Percentiles rank a stretch among this genome's conserved stretches.
These are phyloP conservation scores for Cryptosporidium muris DNA, from an alignment of 169 alveolate genomes.

Conservation along the genomic window DNA sequence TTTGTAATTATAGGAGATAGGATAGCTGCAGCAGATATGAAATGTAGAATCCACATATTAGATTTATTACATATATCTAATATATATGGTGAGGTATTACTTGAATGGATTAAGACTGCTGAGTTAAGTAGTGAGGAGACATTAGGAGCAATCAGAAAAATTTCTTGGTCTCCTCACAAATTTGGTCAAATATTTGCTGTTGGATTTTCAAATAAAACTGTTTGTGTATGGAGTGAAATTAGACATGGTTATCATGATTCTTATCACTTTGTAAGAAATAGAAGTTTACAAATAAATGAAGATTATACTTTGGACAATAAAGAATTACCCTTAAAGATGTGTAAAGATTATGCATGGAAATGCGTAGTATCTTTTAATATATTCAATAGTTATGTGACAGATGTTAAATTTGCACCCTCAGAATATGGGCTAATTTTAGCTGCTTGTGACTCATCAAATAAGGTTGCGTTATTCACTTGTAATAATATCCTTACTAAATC, in stretches of 20 bases:
- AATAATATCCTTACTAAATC: conserved; percentile 3
- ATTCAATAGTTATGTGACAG: conserved; percentile 27
- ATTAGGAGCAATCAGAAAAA: conserved; percentile 17
- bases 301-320: background rate
- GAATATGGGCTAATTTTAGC: conserved; percentile 46
- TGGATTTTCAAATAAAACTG: conserved; percentile 22
- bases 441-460: conserved; percentile 56
- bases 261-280: conserved; percentile 30
- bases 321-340: background rate
- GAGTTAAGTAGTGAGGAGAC: conserved; percentile 1
- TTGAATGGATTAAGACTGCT: conserved; percentile 37
- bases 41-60: conserved; percentile 28
- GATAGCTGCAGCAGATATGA: conserved; percentile 35
- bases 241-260: conserved; percentile 63
- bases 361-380: conserved; percentile 17
- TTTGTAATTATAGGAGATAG: conserved; percentile 36
- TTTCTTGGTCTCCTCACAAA: conserved; percentile 64
- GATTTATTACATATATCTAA: conserved; percentile 2
- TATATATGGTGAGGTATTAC: background rate
- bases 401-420: conserved; percentile 30
- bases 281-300: background rate
- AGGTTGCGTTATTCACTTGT: conserved; percentile 48
- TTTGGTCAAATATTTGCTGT: conserved; percentile 63
- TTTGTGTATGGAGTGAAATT: conserved; percentile 47
- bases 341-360: conserved; percentile 18